Evolutionary conservation across 495 filamentous ascomycete species (phyloP).

Genomic region (Talaromyces borbonicus): DNA sequence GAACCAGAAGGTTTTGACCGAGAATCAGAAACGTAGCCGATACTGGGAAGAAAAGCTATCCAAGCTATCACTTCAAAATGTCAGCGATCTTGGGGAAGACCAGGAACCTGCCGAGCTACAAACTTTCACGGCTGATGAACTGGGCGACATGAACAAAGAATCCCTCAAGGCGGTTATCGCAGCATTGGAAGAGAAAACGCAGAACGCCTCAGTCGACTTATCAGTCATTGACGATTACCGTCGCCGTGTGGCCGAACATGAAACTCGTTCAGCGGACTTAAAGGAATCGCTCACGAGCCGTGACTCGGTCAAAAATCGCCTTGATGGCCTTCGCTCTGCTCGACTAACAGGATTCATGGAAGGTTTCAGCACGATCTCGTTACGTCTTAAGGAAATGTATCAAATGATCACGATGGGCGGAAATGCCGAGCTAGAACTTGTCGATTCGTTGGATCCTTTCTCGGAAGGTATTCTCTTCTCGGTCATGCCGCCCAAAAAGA

Average conservation of each 20-base stretch:
- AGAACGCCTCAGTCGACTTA: conserved; percentile 81
- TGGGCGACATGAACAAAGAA: conserved; percentile 86
- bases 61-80: conserved; percentile 66
- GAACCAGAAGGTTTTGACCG: conserved; percentile 76
- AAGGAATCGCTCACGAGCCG: conserved; percentile 62
- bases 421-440: conserved; percentile 93
- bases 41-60: conserved; percentile 85
- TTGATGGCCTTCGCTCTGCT: conserved; percentile 81
- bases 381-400: conserved; percentile 98
- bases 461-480: conserved; percentile 93
- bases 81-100: conserved; percentile 57
- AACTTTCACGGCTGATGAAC: conserved; percentile 78
- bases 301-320: conserved; percentile 77
- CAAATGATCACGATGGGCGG: conserved; percentile 99
- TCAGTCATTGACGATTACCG: conserved; percentile 90
- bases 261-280: conserved; percentile 70
- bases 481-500: conserved; percentile 99
- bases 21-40: conserved; percentile 73
- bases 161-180: conserved; percentile 80
- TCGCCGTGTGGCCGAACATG: conserved; percentile 77
- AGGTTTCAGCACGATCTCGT: conserved; percentile 88
- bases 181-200: conserved; percentile 82
- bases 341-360: conserved; percentile 97
- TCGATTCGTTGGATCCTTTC: conserved; percentile 92
- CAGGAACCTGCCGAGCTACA: conserved; percentile 53